These are phyloP conservation scores for Eleusine indica DNA, from an alignment of 176 grass and related monocot species.

Conservation along the genomic window DNA sequence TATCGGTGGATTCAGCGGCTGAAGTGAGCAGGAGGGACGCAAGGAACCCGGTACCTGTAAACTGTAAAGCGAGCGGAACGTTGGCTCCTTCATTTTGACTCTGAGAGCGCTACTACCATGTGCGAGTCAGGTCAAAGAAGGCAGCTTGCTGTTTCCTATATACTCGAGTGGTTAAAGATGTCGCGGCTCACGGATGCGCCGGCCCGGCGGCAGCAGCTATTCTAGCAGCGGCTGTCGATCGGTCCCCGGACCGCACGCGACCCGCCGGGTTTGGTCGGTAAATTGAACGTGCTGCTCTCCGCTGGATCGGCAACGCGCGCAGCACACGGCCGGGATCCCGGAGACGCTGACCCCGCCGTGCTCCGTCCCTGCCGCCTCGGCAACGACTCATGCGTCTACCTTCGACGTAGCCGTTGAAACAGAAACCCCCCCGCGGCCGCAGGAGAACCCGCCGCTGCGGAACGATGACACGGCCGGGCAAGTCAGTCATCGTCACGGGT, in stretches of 20 bases:
- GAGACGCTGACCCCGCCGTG: background rate
- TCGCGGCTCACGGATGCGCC: conserved; percentile 14
- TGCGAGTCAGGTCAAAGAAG: background rate
- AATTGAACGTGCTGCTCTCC: too few relatives aligned
- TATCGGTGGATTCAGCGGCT: background rate
- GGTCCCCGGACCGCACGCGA: too few relatives aligned
- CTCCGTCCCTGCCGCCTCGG: too few relatives aligned
- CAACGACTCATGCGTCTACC: too few relatives aligned
- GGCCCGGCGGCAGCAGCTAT: background rate
- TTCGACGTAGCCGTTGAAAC: background rate
- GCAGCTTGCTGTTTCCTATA: background rate
- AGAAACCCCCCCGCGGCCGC: background rate
- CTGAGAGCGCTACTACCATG: background rate
- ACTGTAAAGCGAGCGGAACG: background rate
- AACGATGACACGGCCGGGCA: background rate
- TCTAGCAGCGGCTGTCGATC: too few relatives aligned
- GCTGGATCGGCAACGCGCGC: background rate
- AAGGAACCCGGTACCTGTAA: background rate
- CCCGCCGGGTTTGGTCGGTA: too few relatives aligned
- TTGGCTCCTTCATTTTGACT: background rate
- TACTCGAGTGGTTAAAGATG: background rate
- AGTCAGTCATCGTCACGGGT: too few relatives aligned
- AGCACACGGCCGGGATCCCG: conserved; percentile 25
- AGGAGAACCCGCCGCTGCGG: background rate
- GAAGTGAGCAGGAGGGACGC: background rate